Evolutionary conservation across 2,329 filamentous ascomycete species (phyloP).

Genomic region (Cladobotryum mycophilum): DNA sequence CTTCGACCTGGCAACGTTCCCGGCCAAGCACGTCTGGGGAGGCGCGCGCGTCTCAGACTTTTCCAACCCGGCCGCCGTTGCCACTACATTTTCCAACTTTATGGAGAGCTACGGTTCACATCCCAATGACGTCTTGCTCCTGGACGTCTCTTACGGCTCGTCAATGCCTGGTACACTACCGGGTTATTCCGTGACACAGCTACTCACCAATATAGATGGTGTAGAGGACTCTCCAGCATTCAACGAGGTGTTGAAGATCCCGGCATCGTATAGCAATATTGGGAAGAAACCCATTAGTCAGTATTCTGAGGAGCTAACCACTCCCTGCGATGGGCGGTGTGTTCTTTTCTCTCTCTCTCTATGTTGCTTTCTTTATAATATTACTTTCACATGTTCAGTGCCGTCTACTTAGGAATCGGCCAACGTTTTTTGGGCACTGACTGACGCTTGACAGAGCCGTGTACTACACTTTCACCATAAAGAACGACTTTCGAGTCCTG

Average conservation of each 20-base stretch:
- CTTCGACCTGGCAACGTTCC: slow-evolving; percentile 18
- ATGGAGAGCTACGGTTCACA: slow-evolving; percentile 15
- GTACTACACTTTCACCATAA: neutral
- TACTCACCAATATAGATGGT: slow-evolving; percentile 2
- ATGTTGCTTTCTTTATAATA: no score
- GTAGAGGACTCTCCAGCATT: neutral
- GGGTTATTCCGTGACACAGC: slow-evolving; percentile 11
- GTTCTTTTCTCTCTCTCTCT: no score
- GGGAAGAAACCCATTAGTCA: no score
- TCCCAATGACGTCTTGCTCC: slow-evolving; percentile 11
- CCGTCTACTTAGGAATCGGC: no score
- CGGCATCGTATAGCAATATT: no score
- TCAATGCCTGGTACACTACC: no score
- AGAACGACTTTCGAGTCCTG: neutral
- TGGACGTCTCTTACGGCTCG: no score
- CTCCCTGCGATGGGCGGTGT: no score
- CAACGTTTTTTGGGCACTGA: no score
- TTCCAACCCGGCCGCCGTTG: slow-evolving; percentile 10
- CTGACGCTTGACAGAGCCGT: no score
- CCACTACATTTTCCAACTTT: slow-evolving; percentile 10
- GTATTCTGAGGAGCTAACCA: no score
- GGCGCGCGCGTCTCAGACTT: slow-evolving; percentile 12
- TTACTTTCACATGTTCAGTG: no score
- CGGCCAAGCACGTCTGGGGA: slow-evolving; percentile 15
- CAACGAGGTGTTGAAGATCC: neutral